Base-by-base conservation (phyloP, 306 rosid genomes). In the Biancaea sappan region DNA sequence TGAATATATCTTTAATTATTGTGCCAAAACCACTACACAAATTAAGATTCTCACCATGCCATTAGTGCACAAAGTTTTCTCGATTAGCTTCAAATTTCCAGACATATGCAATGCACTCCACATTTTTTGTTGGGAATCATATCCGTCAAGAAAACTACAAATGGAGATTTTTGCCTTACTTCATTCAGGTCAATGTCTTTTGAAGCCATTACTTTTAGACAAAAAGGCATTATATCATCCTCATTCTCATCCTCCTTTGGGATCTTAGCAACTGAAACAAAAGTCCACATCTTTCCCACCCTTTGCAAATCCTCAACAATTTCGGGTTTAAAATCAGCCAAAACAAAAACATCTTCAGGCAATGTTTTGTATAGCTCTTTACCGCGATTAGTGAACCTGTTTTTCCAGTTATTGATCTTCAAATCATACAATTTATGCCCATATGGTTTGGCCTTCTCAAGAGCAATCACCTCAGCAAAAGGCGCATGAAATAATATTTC, bases 331-430 rank as follows among this genome's bases (percentile, higher is more conserved):
- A 80, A 84, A 80, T 89, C 86, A 0, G 88, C 80, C 65, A 92
- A 74, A 61, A 89, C 47, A 38, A 89, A 83, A 52, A 92, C 57
- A 83, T 92, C 96, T 28, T 96, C 97, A 0, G 78, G 77, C 74
- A 88, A 75, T 51, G 89, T 83, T 80, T 82, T 86, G 83, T 89
- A 88, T 8, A 82, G 69, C 56, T 81, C 93, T 77, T 86, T 89
- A 4, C 96, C 89, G 19, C 66, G 60, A n/a, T 76, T 76, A 59
- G 66, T 34, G 19, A 56, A 88, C 69, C 85, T 78, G 62, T 89
- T 92, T 57, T 50, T 72, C 96, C 96, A 92, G 38, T 1, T 61
- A 50, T 67, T 66, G 66, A 89, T 83, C 34, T 25, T 66, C 35
- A 88, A 61, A 29, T 73, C 73, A 63, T 88, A 92, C 13, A 80